Conservation (phyloP, 495 filamentous ascomycete genomes). For the Neurospora discreta region DNA sequence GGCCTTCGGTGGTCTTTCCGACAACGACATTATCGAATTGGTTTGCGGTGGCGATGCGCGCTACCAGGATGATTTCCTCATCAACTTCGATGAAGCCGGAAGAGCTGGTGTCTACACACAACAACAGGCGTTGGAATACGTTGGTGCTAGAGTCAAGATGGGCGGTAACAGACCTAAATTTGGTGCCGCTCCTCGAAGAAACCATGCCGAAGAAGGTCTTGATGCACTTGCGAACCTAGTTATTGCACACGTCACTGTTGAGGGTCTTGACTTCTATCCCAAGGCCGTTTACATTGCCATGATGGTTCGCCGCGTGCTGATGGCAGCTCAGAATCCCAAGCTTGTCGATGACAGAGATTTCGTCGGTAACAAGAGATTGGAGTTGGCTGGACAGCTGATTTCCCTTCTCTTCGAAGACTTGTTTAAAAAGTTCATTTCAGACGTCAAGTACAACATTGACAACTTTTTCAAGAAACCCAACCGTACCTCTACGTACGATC, state of each 20-base stretch:
- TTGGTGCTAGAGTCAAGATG: constrained; percentile 77
- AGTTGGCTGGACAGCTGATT: constrained; percentile 87
- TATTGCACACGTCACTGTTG: constrained; percentile 85
- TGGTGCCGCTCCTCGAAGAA: constrained; percentile 38
- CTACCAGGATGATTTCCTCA: constrained; percentile 86
- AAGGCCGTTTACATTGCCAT: constrained; percentile 93
- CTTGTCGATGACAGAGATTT: constrained; percentile 95
- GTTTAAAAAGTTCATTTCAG: constrained; percentile 85
- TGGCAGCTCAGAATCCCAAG: constrained; percentile 79
- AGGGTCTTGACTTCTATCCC: constrained; percentile 80
- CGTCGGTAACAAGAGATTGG: constrained; percentile 92
- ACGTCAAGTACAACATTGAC: constrained; percentile 83
- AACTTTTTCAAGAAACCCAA: constrained; percentile 86
- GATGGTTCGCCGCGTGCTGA: constrained; percentile 88
- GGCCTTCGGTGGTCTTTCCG: constrained; percentile 85
- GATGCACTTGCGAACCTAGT: constrained; percentile 87
- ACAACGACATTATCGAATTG: constrained; percentile 84
- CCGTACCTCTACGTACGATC: constrained; percentile 76
- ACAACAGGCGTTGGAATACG: constrained; percentile 86
- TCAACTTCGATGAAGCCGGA: constrained; percentile 87
- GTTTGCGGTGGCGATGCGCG: constrained; percentile 71
- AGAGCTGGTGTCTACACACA: constrained; percentile 78
- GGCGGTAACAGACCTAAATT: constrained; percentile 39
- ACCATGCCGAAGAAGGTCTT: constrained; percentile 74
- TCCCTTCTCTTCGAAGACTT: constrained; percentile 95